Percentiles rank a stretch among this genome's conserved stretches.
phyloP scores from a whole-genome alignment of 2,329 filamentous ascomycete species.

The Ophiobolus disseminans region DNA sequence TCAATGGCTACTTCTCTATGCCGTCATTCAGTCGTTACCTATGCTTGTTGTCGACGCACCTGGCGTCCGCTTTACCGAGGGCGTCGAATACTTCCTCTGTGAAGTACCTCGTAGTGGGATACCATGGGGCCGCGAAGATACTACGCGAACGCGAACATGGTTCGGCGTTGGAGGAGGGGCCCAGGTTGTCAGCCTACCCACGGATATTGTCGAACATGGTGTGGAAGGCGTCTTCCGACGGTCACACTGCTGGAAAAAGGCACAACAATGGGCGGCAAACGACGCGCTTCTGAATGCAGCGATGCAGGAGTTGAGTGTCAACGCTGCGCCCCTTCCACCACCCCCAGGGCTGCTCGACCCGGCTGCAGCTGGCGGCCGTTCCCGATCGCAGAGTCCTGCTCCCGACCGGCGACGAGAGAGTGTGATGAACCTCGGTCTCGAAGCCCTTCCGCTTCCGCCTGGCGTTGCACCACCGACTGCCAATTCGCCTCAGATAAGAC shows the following conservation, averaged over 20 bases:
- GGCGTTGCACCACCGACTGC: conserved; percentile 51
- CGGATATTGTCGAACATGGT: conserved; percentile 69
- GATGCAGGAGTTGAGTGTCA: conserved; percentile 42
- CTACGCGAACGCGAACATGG: conserved; percentile 67
- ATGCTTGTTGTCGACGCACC: conserved; percentile 80
- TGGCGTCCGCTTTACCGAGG: conserved; percentile 70
- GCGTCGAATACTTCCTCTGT: conserved; percentile 83
- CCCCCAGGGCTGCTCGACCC: conserved; percentile 39
- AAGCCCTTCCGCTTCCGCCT: conserved; percentile 55
- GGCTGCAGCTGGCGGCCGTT: conserved; percentile 17
- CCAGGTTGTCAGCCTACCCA: conserved; percentile 67
- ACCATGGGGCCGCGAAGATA: conserved; percentile 74
- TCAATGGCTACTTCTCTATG: conserved; percentile 83
- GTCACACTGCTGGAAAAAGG: conserved; percentile 72
- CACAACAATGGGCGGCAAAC: conserved; percentile 64
- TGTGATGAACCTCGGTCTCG: conserved; percentile 55
- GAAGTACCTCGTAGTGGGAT: conserved; percentile 74
- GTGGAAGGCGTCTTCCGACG: conserved; percentile 72
- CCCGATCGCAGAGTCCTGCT: conserved; percentile 36
- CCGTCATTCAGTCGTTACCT: conserved; percentile 76
- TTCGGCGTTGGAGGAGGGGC: conserved; percentile 74
- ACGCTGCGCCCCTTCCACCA: conserved; percentile 39
- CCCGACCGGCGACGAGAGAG: conserved; percentile 49
- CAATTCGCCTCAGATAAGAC: conserved; percentile 31
- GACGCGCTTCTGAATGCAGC: conserved; percentile 43